Evolutionary conservation across 768 basidiomycete genomes (phyloP).

Genomic region (Termitomyces heimii): DNA sequence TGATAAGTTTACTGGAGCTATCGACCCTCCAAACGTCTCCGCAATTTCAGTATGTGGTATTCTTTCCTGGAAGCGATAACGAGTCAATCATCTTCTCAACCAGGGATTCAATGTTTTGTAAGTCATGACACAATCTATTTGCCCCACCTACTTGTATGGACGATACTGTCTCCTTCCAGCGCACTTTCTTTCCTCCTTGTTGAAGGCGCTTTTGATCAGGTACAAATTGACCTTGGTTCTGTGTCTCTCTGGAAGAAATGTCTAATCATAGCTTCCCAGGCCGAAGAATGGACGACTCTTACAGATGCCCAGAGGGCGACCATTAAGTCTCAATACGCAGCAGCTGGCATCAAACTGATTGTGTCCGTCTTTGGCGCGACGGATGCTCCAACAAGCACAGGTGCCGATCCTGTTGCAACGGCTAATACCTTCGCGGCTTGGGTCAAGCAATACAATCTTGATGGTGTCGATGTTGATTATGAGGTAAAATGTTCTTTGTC

Average conservation of each 20-base stretch:
- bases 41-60: constrained; percentile 29
- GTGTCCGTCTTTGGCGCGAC: constrained; percentile 61
- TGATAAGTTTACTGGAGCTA: constrained; percentile 37
- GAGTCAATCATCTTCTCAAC: not conserved
- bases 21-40: constrained; percentile 42
- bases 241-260: not conserved
- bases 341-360: constrained; percentile 55
- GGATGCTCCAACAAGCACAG: constrained; percentile 49
- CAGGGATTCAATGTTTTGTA: constrained; percentile 60
- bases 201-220: constrained; percentile 55
- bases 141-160: not conserved
- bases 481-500: constrained; percentile 29
- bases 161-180: constrained; percentile 16
- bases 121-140: constrained; percentile 10
- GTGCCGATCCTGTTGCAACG: constrained; percentile 54
- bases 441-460: constrained; percentile 54
- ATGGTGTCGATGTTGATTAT: constrained; percentile 75
- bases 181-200: constrained; percentile 49
- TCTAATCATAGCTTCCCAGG: constrained; percentile 20
- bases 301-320: constrained; percentile 40
- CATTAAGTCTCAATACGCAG: constrained; percentile 45
- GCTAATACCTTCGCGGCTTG: constrained; percentile 63
- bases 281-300: constrained; percentile 46
- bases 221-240: constrained; percentile 1
- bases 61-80: not conserved